Percentiles rank a stretch among this genome's conserved stretches.
Conservation (phyloP, 805 yeast species). For the Metschnikowia dekortorum region DNA sequence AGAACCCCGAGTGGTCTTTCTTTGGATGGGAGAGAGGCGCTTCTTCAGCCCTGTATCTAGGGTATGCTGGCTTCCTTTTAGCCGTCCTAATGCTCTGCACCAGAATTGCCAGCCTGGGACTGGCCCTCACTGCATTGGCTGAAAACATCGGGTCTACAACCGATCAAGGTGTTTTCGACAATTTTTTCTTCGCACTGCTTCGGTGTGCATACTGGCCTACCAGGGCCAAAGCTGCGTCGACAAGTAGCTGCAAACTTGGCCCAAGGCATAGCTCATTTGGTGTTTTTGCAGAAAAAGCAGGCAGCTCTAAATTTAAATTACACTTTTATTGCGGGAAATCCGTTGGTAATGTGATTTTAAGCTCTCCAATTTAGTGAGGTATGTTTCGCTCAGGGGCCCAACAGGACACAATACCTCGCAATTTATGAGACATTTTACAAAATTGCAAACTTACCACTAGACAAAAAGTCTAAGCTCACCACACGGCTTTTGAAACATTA, state of each 20-base stretch:
- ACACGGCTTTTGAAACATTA: background rate
- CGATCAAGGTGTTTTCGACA: background rate
- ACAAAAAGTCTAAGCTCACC: background rate
- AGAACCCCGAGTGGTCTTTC: conserved; percentile 46
- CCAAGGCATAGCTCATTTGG: background rate
- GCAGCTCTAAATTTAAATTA: too few species aligned
- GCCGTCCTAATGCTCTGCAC: conserved; percentile 16
- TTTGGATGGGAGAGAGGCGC: conserved; percentile 29
- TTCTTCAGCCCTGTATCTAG: conserved; percentile 28
- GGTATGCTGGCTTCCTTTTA: conserved; percentile 33
- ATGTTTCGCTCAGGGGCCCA: too few species aligned
- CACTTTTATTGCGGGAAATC: background rate
- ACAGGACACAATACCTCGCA: background rate
- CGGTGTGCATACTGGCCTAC: background rate
- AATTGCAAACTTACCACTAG: background rate
- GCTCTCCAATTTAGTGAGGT: background rate
- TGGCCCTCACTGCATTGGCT: conserved; percentile 6
- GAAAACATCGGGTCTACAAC: conserved; percentile 9
- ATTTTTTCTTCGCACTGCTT: conserved; percentile 5
- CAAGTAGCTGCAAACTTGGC: conserved; percentile 1
- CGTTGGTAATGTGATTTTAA: background rate
- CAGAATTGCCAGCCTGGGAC: conserved; percentile 15
- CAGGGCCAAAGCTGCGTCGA: conserved; percentile 1
- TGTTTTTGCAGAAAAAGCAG: background rate
- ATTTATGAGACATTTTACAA: background rate